A percentile compares a stretch with the other conserved stretches of the same genome.
Evolutionary conservation across 1,284 basidiomycete species (phyloP).

Genomic region (Ganoderma boninense): DNA sequence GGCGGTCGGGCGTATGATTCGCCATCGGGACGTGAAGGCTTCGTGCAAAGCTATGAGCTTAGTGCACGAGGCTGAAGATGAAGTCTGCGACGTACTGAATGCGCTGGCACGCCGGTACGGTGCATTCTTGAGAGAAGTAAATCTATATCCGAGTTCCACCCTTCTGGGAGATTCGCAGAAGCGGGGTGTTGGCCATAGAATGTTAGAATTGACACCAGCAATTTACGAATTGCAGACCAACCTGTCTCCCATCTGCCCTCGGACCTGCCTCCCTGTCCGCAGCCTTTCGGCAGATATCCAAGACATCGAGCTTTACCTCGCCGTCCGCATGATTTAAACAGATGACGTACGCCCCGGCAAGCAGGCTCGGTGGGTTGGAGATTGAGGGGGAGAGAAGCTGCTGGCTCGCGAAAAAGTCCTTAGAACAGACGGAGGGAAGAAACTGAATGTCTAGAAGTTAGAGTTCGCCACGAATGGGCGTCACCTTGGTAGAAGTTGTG

Average conservation of each 20-base stretch:
- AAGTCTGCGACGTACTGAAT: background rate
- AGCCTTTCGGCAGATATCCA: background rate
- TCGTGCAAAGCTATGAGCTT: background rate
- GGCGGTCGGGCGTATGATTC: background rate
- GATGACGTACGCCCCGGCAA: background rate
- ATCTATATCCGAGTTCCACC: background rate
- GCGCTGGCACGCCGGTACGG: background rate
- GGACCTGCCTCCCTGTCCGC: background rate
- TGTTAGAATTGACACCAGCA: background rate
- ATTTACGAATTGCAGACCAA: background rate
- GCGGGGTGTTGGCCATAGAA: background rate
- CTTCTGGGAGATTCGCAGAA: background rate
- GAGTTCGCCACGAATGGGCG: conserved; percentile 6
- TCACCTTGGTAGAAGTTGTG: conserved; percentile 3
- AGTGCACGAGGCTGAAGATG: background rate
- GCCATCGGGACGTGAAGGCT: background rate
- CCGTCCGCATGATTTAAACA: background rate
- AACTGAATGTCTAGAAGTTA: background rate
- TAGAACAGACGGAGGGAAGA: background rate
- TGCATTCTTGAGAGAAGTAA: background rate
- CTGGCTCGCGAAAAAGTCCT: too few species aligned
- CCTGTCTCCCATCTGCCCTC: background rate
- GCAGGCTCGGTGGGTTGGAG: background rate
- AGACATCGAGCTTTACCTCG: background rate
- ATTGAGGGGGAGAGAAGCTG: background rate